Percentiles rank a stretch among this genome's conserved stretches.
Conservation (phyloP, 805 yeast species). For the Wickerhamomyces kurtzmanii region DNA sequence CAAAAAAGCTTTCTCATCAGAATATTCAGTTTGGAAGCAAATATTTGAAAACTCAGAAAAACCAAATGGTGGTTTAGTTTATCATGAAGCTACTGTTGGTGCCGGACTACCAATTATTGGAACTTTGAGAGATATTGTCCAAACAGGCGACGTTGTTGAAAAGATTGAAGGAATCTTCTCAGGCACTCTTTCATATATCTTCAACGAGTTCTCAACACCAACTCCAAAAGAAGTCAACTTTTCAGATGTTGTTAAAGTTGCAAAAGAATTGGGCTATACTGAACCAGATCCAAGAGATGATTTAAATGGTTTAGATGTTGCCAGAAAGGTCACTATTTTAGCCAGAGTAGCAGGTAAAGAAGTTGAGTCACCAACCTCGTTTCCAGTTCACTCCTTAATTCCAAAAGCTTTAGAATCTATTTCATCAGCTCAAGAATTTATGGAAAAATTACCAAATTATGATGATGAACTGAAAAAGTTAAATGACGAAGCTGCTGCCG, state of each 20-base stretch:
- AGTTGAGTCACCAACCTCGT: slow-evolving; percentile 81
- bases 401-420: slow-evolving; percentile 78
- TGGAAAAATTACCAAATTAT: slow-evolving; percentile 71
- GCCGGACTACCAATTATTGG: slow-evolving; percentile 95
- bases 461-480: slow-evolving; percentile 72
- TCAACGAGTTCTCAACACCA: slow-evolving; percentile 82
- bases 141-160: slow-evolving; percentile 88
- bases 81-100: slow-evolving; percentile 98
- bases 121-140: slow-evolving; percentile 77
- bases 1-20: slow-evolving; percentile 91
- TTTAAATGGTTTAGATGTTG: slow-evolving; percentile 95
- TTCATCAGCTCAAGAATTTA: slow-evolving; percentile 64
- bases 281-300: slow-evolving; percentile 99
- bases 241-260: slow-evolving; percentile 82
- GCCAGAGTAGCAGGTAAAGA: slow-evolving; percentile 86
- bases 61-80: slow-evolving; percentile 57
- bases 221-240: slow-evolving; percentile 57
- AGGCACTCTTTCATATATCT: slow-evolving; percentile 91
- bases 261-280: slow-evolving; percentile 89
- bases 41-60: slow-evolving; percentile 48
- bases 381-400: slow-evolving; percentile 90
- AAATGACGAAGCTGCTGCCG: slow-evolving; percentile 72
- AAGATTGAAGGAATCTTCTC: slow-evolving; percentile 94
- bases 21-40: slow-evolving; percentile 63
- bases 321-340: slow-evolving; percentile 93